Evolutionary conservation across 176 grass and related monocot species (phyloP), one percentile per base, ranked within the genome.

Genomic region (Rhynchospora tenuis): DNA sequence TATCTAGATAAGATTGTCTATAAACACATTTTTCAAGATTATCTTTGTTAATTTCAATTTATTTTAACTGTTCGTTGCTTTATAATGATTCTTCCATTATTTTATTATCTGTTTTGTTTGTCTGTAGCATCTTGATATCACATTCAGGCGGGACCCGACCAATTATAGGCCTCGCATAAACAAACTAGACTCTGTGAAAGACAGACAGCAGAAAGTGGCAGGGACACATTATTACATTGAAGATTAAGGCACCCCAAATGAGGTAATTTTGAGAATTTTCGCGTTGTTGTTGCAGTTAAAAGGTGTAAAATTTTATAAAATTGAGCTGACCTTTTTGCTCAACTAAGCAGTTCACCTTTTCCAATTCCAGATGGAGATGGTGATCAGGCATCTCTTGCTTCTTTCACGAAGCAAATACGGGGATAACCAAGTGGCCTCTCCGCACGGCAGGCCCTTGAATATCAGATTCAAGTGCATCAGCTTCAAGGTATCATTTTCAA

Each of bases 121-220:
- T 68, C 23, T 56, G 17, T 85, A 91, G 92, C 92, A 92, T 83
- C 92, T 97, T 64, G 92, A 94, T 84, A 97, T 97, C 64, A 97
- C 94, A 5, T 97, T 97, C 61, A 89, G 94, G 68, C 86, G 94
- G 86, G 94, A 97, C 83, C 94, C 92, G 0, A 97, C 87, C 28
- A 97, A 97, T 73, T 94, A 97, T 74, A 89, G 94, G 80, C 94
- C 94, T 1, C 31, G 94, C 9, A 97, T 97, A 84, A 97, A 97
- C 83, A 97, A 97, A 72, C 81, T 97, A 24, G 92, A 97, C 0
- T 97, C 94, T 0, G 89, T 88, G 3, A 97, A 97, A 83, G 94
- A 97, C 59, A 89, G 92, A 71, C 92, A 97, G 73, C 94, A 97
- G 43, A 97, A 97, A 83, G 31, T 24, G 5, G 92, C 92, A 1